Evolutionary conservation across 164 flowering plant species (phyloP).

Genomic region (Vitis labrusca): DNA sequence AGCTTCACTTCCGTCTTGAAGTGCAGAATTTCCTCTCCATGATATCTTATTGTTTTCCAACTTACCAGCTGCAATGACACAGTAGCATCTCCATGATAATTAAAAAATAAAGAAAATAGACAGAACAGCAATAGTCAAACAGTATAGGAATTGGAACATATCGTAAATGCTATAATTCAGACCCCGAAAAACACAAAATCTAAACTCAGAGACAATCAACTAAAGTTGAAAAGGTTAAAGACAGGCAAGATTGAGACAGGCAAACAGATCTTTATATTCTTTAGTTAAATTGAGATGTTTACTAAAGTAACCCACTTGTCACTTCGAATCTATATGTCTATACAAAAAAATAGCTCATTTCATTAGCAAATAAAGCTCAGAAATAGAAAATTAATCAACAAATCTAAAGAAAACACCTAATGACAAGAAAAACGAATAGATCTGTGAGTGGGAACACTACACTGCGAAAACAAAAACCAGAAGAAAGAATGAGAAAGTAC

Average conservation of each 20-base stretch:
- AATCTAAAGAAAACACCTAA: background rate
- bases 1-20: constrained; percentile 64
- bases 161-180: background rate
- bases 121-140: background rate
- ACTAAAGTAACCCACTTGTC: background rate
- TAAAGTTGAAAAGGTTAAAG: background rate
- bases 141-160: background rate
- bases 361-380: background rate
- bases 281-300: background rate
- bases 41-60: constrained; percentile 56
- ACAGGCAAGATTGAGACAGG: background rate
- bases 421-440: background rate
- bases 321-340: constrained; percentile 1
- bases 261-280: background rate
- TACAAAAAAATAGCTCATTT: background rate
- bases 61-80: constrained; percentile 50
- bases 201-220: background rate
- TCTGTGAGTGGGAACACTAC: background rate
- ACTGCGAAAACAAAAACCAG: background rate
- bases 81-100: background rate
- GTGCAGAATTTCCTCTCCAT: constrained; percentile 82
- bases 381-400: background rate
- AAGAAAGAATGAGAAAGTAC: constrained; percentile 31
- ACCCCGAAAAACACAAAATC: background rate
- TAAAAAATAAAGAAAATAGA: background rate